A percentile compares a stretch with the other conserved stretches of the same genome.
Conservation (phyloP, 148 eudicot species). For the Arbutus unedo region DNA sequence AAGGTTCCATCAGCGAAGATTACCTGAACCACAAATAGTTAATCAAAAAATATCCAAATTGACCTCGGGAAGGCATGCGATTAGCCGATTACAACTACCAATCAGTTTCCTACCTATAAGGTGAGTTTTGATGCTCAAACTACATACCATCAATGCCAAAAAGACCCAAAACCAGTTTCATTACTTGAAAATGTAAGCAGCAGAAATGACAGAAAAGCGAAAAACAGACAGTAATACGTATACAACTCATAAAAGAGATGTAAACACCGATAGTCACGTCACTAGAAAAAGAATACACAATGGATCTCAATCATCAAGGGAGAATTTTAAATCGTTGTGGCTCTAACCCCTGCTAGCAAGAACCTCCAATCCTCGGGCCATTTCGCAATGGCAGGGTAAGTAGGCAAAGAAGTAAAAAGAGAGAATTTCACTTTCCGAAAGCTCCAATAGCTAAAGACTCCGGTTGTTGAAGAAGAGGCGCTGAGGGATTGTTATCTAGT, state of each 20-base stretch:
- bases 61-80: neutral
- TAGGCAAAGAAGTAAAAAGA: too few relatives aligned
- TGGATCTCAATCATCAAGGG: neutral
- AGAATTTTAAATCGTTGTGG: neutral
- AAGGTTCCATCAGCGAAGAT: constrained; percentile 97
- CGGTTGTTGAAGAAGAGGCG: too few relatives aligned
- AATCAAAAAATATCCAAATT: neutral
- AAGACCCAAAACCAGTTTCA: neutral
- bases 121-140: neutral
- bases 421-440: too few relatives aligned
- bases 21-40: constrained; percentile 46
- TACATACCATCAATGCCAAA: neutral
- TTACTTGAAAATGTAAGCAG: neutral
- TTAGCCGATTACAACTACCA: neutral
- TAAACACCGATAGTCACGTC: too few relatives aligned
- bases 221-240: too few relatives aligned
- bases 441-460: too few relatives aligned
- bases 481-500: too few relatives aligned
- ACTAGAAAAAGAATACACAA: too few relatives aligned
- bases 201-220: neutral
- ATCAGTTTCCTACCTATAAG: neutral
- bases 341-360: neutral
- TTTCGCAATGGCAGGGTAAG: too few relatives aligned
- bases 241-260: too few relatives aligned
- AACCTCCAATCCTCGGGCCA: neutral